Conservation (phyloP, 1,284 basidiomycete genomes). For the Heliocybe sulcata region DNA sequence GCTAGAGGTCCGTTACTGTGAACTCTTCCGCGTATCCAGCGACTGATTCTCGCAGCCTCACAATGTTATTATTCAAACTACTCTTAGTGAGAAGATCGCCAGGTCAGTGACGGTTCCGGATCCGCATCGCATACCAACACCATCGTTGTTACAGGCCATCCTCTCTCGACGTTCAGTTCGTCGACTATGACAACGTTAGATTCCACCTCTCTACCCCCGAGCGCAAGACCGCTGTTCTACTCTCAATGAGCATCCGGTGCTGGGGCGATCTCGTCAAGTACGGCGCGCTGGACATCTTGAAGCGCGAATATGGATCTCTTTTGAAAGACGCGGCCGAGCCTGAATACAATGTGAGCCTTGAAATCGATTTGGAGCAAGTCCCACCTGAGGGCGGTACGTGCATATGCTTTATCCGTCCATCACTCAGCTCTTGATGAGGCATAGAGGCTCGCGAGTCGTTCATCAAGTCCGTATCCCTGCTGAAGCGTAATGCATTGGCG, state of each 20-base stretch:
- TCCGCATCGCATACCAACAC: neutral
- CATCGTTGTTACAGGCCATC: constrained; percentile 54
- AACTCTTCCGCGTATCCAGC: neutral
- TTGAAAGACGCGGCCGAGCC: constrained; percentile 61
- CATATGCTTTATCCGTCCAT: constrained; percentile 2
- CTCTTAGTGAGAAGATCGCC: constrained; percentile 82
- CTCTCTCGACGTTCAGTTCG: constrained; percentile 90
- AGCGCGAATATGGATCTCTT: constrained; percentile 79
- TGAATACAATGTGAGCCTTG: constrained; percentile 86
- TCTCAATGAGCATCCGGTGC: constrained; percentile 97
- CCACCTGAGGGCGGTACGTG: constrained; percentile 75
- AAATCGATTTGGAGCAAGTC: constrained; percentile 82
- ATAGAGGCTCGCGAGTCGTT: constrained; percentile 76
- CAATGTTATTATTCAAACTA: constrained; percentile 90
- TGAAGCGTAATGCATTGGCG: constrained; percentile 93
- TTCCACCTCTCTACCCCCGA: constrained; percentile 90
- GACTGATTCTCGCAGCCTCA: constrained; percentile 52
- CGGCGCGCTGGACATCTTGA: constrained; percentile 79
- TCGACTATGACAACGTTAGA: constrained; percentile 95
- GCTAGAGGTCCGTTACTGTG: constrained; percentile 47
- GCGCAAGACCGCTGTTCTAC: constrained; percentile 71
- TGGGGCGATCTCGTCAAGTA: constrained; percentile 91
- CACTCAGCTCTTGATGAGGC: neutral
- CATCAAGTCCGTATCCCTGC: constrained; percentile 75
- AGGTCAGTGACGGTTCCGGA: constrained; percentile 50